A percentile compares a stretch with the other conserved stretches of the same genome.
Evolutionary conservation across 2,329 filamentous ascomycete species (phyloP).

Genomic region (Alternaria solani): DNA sequence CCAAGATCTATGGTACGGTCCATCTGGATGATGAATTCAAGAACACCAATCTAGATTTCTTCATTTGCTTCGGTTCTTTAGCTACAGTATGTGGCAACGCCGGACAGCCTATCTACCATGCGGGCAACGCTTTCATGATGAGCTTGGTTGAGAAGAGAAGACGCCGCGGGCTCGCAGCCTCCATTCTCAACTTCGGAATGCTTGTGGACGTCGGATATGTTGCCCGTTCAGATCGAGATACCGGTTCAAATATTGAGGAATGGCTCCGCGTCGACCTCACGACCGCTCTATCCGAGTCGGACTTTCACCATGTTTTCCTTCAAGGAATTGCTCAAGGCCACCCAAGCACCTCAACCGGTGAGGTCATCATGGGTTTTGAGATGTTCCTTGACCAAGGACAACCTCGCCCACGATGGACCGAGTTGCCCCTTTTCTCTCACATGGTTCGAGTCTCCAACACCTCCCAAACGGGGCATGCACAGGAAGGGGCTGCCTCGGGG

Average conservation of each 20-base stretch:
- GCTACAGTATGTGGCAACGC: constrained; percentile 12
- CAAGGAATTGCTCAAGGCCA: too few relatives aligned
- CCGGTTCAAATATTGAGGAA: too few relatives aligned
- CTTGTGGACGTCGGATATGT: constrained; percentile 53
- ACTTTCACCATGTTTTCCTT: background rate
- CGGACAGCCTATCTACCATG: constrained; percentile 26
- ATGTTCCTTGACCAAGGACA: background rate
- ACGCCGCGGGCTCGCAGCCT: constrained; percentile 1
- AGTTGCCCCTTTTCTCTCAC: too few relatives aligned
- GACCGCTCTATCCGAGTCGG: background rate
- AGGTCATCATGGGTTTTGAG: background rate
- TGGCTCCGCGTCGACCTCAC: too few relatives aligned
- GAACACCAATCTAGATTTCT: constrained; percentile 26
- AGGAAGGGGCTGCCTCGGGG: too few relatives aligned
- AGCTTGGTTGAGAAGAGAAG: constrained; percentile 46
- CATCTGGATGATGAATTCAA: constrained; percentile 25
- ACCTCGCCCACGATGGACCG: too few relatives aligned
- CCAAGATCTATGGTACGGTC: constrained; percentile 26
- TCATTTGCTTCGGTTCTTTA: constrained; percentile 28
- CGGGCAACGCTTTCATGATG: constrained; percentile 50
- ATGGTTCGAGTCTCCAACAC: too few relatives aligned
- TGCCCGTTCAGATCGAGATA: background rate
- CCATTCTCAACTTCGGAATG: constrained; percentile 8
- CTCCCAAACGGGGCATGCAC: too few relatives aligned
- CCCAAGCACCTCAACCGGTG: background rate